Percentiles rank a stretch among this genome's conserved stretches.
phyloP scores from a whole-genome alignment of 2,329 filamentous ascomycete genomes.

The Hymenoscyphus fructigenus region DNA sequence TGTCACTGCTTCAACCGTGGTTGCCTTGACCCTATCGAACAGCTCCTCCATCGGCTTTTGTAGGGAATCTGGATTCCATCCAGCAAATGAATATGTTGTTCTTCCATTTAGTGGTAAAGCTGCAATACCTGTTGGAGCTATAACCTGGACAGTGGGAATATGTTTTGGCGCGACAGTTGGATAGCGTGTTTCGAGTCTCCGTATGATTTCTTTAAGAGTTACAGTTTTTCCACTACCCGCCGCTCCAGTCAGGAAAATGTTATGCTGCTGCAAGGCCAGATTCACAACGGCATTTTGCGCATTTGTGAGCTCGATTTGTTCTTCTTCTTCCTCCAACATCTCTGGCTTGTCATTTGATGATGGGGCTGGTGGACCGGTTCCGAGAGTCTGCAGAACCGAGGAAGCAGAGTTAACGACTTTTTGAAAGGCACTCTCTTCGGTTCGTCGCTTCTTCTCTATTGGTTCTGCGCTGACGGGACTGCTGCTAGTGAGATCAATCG shows the following conservation, averaged over 20 bases:
- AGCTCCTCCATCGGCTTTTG: conserved; percentile 16
- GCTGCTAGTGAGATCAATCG: neutral
- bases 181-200: neutral
- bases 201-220: conserved; percentile 28
- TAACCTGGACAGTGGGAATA: conserved; percentile 24
- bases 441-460: neutral
- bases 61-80: conserved; percentile 31
- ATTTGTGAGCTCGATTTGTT: conserved; percentile 22
- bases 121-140: conserved; percentile 32
- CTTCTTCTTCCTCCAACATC: conserved; percentile 1
- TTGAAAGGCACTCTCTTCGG: neutral
- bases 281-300: conserved; percentile 28
- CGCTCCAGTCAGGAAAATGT: conserved; percentile 35
- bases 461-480: neutral
- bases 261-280: conserved; percentile 28
- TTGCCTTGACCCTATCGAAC: conserved; percentile 5
- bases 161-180: neutral
- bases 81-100: conserved; percentile 31
- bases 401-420: neutral
- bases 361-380: neutral
- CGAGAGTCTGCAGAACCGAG: neutral
- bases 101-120: conserved; percentile 30
- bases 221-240: conserved; percentile 32
- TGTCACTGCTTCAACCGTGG: conserved; percentile 11
- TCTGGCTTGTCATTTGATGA: neutral